Conservation (phyloP, 1,284 basidiomycete genomes). For the Sanghuangporus sanghuang region DNA sequence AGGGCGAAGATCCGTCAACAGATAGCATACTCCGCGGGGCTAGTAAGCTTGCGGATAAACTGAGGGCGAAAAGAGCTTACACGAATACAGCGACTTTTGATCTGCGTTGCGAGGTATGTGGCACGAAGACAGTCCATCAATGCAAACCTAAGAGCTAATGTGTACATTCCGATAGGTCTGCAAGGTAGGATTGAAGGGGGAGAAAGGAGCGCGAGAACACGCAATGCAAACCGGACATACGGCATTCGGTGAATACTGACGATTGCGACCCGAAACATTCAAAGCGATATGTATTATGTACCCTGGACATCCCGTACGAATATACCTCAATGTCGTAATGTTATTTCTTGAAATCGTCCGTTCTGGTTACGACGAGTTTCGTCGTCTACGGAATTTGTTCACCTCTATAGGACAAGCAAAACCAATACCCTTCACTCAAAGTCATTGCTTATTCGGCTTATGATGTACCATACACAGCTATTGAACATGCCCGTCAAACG, state of each 20-base stretch:
- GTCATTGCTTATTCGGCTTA: too few species aligned
- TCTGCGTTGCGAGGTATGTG: conserved; percentile 70
- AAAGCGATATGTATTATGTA: background rate
- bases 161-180: conserved; percentile 44
- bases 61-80: conserved; percentile 74
- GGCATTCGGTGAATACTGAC: conserved; percentile 83
- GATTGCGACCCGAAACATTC: background rate
- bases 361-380: too few species aligned
- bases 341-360: too few species aligned
- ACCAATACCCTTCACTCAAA: too few species aligned
- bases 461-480: too few species aligned
- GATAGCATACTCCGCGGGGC: conserved; percentile 66
- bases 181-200: conserved; percentile 79
- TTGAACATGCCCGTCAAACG: too few species aligned
- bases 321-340: background rate
- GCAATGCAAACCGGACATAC: conserved; percentile 84
- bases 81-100: conserved; percentile 92
- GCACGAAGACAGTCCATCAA: background rate
- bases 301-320: background rate
- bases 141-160: background rate
- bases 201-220: conserved; percentile 87
- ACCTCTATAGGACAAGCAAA: too few species aligned
- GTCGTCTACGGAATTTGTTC: too few species aligned
- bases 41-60: conserved; percentile 61
- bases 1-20: conserved; percentile 31